Base-by-base conservation (phyloP, 2,329 filamentous ascomycete genomes). In the Colletotrichum aenigma region DNA sequence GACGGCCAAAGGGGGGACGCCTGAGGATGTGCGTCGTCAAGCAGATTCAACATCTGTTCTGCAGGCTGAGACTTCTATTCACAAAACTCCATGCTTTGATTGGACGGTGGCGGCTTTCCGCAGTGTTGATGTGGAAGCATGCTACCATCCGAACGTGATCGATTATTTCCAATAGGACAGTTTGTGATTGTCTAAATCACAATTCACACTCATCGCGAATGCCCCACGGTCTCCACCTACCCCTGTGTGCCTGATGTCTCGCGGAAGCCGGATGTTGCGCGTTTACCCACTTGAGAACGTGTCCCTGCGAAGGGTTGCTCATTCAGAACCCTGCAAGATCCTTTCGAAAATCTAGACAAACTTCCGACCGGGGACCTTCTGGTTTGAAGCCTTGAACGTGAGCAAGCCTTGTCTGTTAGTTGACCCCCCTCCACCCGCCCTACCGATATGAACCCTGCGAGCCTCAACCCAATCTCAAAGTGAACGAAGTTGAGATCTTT, bases 31-130 rank as follows among this genome's bases (percentile, higher is more conserved):
- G 70, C 64, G 64, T 30, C 56, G 73, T 34, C 24, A 38, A 58
- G 55, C 18, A 36, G 28, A 68, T 75, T 73, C 70, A 74, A 74
- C 64, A 69, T 75, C 28, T 75, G 56, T 10, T 28, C 32, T 21
- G 61, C 30, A 4, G 24, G 30, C 30, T n/a, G 38, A 48, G 9
- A 48, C 38, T 48, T 48, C 38, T 12, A 21, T 48, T 21, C 38
- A 48, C 38, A n/a, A 48, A 48, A 48, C 38, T 6, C 6, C 38
- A 48, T 48, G 38, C 38, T n/a, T 12, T 48, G 18, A 48, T 48
- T 48, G 38, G 38, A 6, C 38, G 38, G 18, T 48, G 3, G 18
- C 38, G 3, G 38, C 38, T 48, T 43, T 48, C 38, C 38, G 38
- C 6, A 48, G 38, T 4, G 6, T 48, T n/a, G 38, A 48, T n/a